Conservation (phyloP, 805 yeast species). For the Clavispora asparagi region DNA sequence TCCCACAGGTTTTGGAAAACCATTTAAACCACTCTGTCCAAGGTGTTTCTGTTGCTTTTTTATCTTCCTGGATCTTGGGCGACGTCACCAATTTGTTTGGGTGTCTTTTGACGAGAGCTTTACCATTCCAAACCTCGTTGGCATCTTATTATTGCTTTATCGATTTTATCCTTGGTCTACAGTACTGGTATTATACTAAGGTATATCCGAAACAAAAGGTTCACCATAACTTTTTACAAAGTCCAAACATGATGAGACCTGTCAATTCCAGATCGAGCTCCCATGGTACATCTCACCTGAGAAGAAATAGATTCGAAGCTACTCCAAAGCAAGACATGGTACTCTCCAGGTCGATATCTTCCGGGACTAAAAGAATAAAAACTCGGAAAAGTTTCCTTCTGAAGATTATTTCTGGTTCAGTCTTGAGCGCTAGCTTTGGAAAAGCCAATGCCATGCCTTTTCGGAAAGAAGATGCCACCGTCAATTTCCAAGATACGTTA, state of each 20-base stretch:
- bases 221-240: slow-evolving; percentile 34
- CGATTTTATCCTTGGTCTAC: slow-evolving; percentile 12
- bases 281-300: slow-evolving; percentile 1
- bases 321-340: slow-evolving; percentile 2
- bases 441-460: slow-evolving; percentile 7
- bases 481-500: background rate
- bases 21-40: slow-evolving; percentile 28
- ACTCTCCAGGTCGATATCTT: slow-evolving; percentile 6
- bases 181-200: slow-evolving; percentile 16
- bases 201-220: slow-evolving; percentile 27
- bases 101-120: slow-evolving; percentile 68
- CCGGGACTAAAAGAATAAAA: slow-evolving; percentile 2
- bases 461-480: background rate
- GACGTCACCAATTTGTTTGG: slow-evolving; percentile 54
- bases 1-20: slow-evolving; percentile 25
- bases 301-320: slow-evolving; percentile 21
- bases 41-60: slow-evolving; percentile 29
- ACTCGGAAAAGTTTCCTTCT: slow-evolving; percentile 6
- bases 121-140: slow-evolving; percentile 72
- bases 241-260: slow-evolving; percentile 31
- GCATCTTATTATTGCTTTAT: slow-evolving; percentile 61
- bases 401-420: slow-evolving; percentile 10
- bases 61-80: slow-evolving; percentile 33
- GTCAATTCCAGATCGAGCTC: slow-evolving; percentile 7
- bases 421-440: slow-evolving; percentile 11